Base-by-base conservation (phyloP, 768 basidiomycete species). In the Sporobolomyces pararoseus region DNA sequence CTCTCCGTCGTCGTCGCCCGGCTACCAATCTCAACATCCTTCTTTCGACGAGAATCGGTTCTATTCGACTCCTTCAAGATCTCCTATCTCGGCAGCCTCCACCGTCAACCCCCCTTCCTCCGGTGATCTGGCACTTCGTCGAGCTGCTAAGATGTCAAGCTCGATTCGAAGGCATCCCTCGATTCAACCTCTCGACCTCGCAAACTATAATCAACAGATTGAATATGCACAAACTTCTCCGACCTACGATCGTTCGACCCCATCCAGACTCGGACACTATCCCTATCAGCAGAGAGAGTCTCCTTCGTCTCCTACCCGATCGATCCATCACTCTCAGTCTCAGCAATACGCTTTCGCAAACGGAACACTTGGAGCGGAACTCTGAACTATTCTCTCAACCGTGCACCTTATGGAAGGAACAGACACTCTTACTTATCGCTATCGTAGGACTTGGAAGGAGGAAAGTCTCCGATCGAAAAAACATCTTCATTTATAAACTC, bases 141-240 rank as follows among this genome's bases (percentile, higher is more conserved):
- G 58, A 44, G n/a, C 58, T 27, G 14, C 58, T 3, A 42, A 4
- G 55, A 4, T 16, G 10, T 27, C 50, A 21, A 37, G 21, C 23
- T 23, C 23, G 14, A 23, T 6, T 13, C 7, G 23, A 4, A 31
- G 23, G 9, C 4, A 35, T 34, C 35, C 35, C 16, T 39, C 35
- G 55, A 37, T 57, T 12, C 34, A 57, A 37, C 55, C 55, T 3
- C 55, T 57, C 55, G 39, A 57, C 23, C 55, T 57, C 35, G 10
- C 55, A 13, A 57, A 57, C 35, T 57, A 57, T 25, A 4, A 23
- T 21, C 34, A 57, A 37, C 55, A 35, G 37, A 17, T 14, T 6
- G 17, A 32, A 35, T 54, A 54, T 34, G 53, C 55, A n/a, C 55
- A 35, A 35, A 7, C 10, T 5, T 57, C 55, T 13, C 35, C 55